phyloP scores from a whole-genome alignment of 108 stramenopile species.

The Discostella stelligeroides region DNA sequence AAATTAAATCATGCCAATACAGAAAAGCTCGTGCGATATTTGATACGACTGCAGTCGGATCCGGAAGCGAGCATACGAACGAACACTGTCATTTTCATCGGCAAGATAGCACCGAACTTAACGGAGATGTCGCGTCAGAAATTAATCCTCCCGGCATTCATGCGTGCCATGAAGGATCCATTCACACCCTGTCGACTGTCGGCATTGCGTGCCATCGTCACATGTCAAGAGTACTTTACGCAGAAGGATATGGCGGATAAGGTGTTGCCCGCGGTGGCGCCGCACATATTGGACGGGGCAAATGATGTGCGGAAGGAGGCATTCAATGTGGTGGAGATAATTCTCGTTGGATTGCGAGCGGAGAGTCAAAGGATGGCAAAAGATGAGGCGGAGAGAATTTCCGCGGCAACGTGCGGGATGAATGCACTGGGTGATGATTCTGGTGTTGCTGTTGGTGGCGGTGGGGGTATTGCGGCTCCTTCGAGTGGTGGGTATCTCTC shows the following conservation, averaged over 20 bases:
- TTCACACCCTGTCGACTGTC: conserved; percentile 83
- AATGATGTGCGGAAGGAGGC: conserved; percentile 78
- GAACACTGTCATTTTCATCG: conserved; percentile 88
- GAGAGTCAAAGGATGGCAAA: conserved; percentile 59
- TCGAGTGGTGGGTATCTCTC: conserved; percentile 60
- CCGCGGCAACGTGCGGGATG: conserved; percentile 43
- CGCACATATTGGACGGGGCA: conserved; percentile 67
- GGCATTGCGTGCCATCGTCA: conserved; percentile 55
- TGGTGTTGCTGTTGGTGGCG: conserved; percentile 19
- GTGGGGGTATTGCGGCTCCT: conserved; percentile 34
- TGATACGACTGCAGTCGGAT: conserved; percentile 83
- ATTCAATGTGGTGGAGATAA: conserved; percentile 64
- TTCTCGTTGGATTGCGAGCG: conserved; percentile 60
- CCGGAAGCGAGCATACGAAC: conserved; percentile 79
- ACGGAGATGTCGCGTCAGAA: conserved; percentile 73
- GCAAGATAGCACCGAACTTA: conserved; percentile 74
- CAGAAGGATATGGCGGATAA: conserved; percentile 61
- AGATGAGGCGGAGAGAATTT: conserved; percentile 43
- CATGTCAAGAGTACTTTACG: conserved; percentile 65
- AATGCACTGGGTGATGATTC: conserved; percentile 1
- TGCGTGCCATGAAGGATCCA: conserved; percentile 76
- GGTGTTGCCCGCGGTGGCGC: conserved; percentile 71
- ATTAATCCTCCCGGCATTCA: conserved; percentile 78
- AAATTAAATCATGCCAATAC: conserved; percentile 68
- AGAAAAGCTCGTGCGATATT: conserved; percentile 87